Base-by-base conservation (phyloP, 805 yeast species). In the Nakazawaea ernobii region DNA sequence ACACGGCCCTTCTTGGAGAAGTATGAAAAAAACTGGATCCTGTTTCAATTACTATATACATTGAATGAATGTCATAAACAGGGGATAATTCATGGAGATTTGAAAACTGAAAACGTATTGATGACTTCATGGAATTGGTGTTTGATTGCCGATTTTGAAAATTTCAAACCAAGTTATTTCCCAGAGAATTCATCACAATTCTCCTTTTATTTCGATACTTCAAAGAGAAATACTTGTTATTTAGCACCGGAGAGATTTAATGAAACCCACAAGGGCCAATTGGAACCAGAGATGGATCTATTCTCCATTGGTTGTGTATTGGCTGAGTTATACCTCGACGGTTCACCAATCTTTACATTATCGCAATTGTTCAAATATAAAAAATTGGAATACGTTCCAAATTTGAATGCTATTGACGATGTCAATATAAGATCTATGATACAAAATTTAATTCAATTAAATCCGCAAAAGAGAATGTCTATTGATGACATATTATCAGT, bases 171-270 rank as follows among this genome's bases (percentile, higher is more conserved):
- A 0, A 80, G 80, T 0, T 80, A 74, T 55, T 66, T 94, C 30
- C 97, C 98, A 0, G 94, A 90, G 55, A 92, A 94, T 58, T 97
- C 98, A 0, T 86, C 91, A 10, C 92, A 86, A 52, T 94, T 86
- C 57, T 81, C 94, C 1, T 94, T 92, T 59, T 94, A 84, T 63
- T 94, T 91, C 60, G 98, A 94, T 65, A 87, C 92, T 2, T 86
- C 95, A 2, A 87, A 80, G 59, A 72, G 97, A 53, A 74, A 96
- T 56, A 77, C 80, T 2, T 94, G 99, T 63, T 92, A 92, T 62
- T 63, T 94, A 38, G 98, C 99, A 0, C 99, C 99, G 0, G 99
- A 94, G 61, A 69, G 99, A 53, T 92, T 94, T 51, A 36, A 60
- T 20, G 57, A 56, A 41, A 66, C 63, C 38, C 57, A 58, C 24